phyloP scores from a whole-genome alignment of 208 protist genomes.

The Acanthamoeba castellanii region DNA sequence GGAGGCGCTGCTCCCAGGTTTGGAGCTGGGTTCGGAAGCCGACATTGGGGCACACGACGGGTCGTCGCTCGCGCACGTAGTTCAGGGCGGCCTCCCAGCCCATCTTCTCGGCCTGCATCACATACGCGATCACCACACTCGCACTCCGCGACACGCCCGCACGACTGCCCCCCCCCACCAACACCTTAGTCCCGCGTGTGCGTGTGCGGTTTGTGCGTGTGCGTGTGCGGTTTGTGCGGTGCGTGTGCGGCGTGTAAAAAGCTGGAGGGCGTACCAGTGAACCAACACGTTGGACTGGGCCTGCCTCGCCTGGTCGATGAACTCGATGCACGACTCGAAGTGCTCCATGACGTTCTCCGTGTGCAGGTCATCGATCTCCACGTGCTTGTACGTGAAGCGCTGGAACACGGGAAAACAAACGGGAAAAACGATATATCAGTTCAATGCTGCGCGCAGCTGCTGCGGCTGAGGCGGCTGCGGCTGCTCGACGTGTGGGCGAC shows the following conservation, averaged over 20 bases:
- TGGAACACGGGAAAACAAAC: not conserved
- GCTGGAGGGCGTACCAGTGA: not conserved
- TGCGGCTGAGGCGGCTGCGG: no score
- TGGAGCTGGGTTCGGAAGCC: not conserved
- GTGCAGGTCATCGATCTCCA: not conserved
- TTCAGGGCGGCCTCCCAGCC: not conserved
- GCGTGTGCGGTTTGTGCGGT: not conserved
- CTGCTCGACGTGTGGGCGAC: not conserved
- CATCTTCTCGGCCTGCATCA: not conserved
- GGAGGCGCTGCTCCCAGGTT: not conserved
- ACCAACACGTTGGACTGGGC: not conserved
- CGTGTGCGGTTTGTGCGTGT: not conserved
- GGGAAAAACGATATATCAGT: not conserved
- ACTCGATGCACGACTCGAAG: constrained; percentile 22
- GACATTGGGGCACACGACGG: constrained; percentile 1
- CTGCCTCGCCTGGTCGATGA: not conserved
- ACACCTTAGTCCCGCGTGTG: not conserved
- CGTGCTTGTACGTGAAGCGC: constrained; percentile 17
- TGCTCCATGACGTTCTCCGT: constrained; percentile 18
- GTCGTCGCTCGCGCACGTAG: not conserved
- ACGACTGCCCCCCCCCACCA: not conserved
- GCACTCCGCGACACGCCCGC: constrained; percentile 21
- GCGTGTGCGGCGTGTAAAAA: not conserved
- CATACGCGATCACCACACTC: constrained; percentile 24
- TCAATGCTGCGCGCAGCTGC: no score